phyloP scores from a whole-genome alignment of 345 rosid species.

The Rubroshorea leprosula region DNA sequence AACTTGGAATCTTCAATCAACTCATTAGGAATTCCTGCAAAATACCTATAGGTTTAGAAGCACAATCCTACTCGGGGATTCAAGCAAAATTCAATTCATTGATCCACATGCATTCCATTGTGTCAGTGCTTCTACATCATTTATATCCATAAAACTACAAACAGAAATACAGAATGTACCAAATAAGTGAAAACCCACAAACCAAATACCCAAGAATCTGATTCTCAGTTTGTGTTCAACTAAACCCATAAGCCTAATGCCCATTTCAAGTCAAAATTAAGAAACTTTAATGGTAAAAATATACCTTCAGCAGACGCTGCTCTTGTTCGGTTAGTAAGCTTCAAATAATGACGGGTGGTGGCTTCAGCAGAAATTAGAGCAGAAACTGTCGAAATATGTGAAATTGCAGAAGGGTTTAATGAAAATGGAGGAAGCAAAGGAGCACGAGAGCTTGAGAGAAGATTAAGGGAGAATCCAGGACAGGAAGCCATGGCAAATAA shows the following conservation, averaged over 20 bases:
- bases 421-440: constrained; percentile 18
- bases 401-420: constrained; percentile 6
- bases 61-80: background rate
- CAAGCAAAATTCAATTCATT: background rate
- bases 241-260: constrained; percentile 2
- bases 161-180: background rate
- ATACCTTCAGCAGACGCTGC: constrained; percentile 47
- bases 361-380: constrained; percentile 20
- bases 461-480: constrained; percentile 17
- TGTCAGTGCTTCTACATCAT: too few species aligned
- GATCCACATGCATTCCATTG: background rate
- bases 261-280: background rate
- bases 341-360: constrained; percentile 13
- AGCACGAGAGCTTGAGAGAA: constrained; percentile 9
- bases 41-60: background rate
- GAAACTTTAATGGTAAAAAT: background rate
- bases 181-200: background rate
- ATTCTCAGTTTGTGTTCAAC: too few species aligned
- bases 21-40: constrained; percentile 47
- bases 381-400: constrained; percentile 7
- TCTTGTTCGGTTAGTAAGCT: constrained; percentile 26
- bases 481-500: constrained; percentile 23
- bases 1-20: constrained; percentile 67
- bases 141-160: too few species aligned
- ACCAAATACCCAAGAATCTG: background rate